Evolutionary conservation across 139 green algal genomes (phyloP), one percentile per base, ranked within the genome.

Genomic region (Chlorella sp.): DNA sequence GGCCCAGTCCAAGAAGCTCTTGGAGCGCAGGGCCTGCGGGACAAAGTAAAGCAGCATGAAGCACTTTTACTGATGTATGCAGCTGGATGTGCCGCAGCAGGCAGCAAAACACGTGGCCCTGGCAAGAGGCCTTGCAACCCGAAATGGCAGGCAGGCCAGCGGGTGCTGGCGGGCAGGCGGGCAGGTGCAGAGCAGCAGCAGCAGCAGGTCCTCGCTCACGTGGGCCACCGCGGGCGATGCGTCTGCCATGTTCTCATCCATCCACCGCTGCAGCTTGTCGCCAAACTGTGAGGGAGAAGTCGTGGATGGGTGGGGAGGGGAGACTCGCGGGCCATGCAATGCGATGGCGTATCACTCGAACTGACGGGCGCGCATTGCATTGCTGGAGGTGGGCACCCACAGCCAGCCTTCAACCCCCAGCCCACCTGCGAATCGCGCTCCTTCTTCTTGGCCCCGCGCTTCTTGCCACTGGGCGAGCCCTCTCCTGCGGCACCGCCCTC

Each of bases 21-120:
- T 78, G 67, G 65, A 32, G n/a, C 67, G 47, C 67, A 85, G 55
- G 7, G 80, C 80, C 74, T 81, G 74, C 74, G 57, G 26, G 26
- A 39, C 3, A 3, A 9, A 73, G 12, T 34, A 15, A 30, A 55
- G n/a, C n/a, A n/a, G n/a, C n/a, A n/a, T n/a, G n/a, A n/a, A n/a
- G n/a, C n/a, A n/a, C n/a, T n/a, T n/a, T n/a, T n/a, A n/a, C n/a
- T 34, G 32, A 15, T n/a, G 30, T 21, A 51, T 30, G 18, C 28
- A 44, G 9, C 17, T 16, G 51, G 74, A 11, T n/a, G n/a, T n/a
- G n/a, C n/a, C 30, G 30, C 16, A 63, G n/a, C 16, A 18, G 28
- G 28, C 1, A 28, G 44, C 25, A 60, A n/a, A n/a, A n/a, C n/a
- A n/a, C n/a, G n/a, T n/a, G n/a, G n/a, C n/a, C n/a, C n/a, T n/a